Evolutionary conservation across 257 asterid species (phyloP), one percentile per base, ranked within the genome.

Genomic region (Plectranthus barbatus): DNA sequence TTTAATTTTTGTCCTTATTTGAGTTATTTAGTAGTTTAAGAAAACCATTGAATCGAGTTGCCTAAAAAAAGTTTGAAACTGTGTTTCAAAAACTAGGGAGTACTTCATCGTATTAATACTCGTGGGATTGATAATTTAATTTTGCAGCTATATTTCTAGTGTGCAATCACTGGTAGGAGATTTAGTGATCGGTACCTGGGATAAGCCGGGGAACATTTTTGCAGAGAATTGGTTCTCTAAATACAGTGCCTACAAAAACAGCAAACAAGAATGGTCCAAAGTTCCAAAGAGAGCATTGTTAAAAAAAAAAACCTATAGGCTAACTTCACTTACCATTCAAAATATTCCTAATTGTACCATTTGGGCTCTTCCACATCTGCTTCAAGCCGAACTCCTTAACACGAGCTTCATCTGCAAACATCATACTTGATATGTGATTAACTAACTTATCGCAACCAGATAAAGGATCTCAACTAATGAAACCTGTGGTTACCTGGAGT

Each of bases 341-440:
- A 72, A 93, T 87, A 66, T 93, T 93, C 83, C 99, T 90, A 66
- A 93, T 93, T 29, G 99, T 93, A 56, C 99, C 99, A 79, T 93
- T 93, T 40, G 99, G 99, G 67, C 95, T 90, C 83, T 60, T 93
- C 99, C 99, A 93, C 99, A 93, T 90, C 9, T 67, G 58, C 83
- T 90, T 93, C 82, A 93, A 76, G 74, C 68, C 71, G 53, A 93
- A 93, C 78, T 90, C 97, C 83, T 74, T 70, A 62, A 93, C 76
- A 69, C 97, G 97, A 70, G 80, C 92, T 77, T 87, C 99, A 77
- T 93, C 97, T 89, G 80, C 66, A 75, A 36, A 59, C 31, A 62
- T 56, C 9, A 20, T 24, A 23, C 15, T 39, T 9, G 9, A 1
- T 37, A 56, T 29, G 20, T 29, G 45, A 23, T 26, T 64, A n/a